phyloP scores from a whole-genome alignment of 768 basidiomycete genomes.

The Tylopilus balloui region DNA sequence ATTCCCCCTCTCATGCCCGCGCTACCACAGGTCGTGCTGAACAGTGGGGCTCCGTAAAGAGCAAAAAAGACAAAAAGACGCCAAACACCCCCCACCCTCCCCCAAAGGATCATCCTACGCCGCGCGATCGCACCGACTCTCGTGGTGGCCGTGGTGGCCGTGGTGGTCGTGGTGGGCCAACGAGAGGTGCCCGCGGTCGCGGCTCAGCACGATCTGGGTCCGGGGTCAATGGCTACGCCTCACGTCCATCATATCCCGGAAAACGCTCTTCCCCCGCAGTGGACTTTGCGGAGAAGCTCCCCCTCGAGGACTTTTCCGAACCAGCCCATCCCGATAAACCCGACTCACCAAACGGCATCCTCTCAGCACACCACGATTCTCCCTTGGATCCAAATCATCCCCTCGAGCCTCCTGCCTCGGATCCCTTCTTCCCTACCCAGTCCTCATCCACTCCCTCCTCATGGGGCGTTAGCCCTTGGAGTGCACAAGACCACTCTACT shows the following conservation, averaged over 20 bases:
- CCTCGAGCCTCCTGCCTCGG: conserved; percentile 12
- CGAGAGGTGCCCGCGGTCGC: conserved; percentile 41
- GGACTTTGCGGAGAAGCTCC: conserved; percentile 28
- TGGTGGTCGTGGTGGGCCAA: conserved; percentile 55
- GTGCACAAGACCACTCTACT: conserved; percentile 36
- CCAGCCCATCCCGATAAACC: conserved; percentile 11
- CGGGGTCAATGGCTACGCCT: conserved; percentile 32
- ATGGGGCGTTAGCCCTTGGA: conserved; percentile 31
- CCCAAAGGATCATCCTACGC: conserved; percentile 43
- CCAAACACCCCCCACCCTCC: conserved; percentile 36
- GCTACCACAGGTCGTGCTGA: conserved; percentile 55
- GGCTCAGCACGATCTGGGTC: conserved; percentile 38
- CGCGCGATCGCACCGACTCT: conserved; percentile 36
- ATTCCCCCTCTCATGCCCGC: conserved; percentile 9
- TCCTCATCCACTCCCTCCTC: conserved; percentile 32
- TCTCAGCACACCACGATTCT: conserved; percentile 12
- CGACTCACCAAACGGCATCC: conserved; percentile 14
- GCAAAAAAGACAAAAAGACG: conserved; percentile 83
- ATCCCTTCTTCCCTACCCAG: conserved; percentile 9
- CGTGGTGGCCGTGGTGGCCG: conserved; percentile 61
- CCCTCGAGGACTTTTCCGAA: conserved; percentile 21
- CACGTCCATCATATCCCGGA: conserved; percentile 23
- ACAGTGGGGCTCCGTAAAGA: conserved; percentile 80
- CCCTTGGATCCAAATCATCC: conserved; percentile 9
- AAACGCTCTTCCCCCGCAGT: conserved; percentile 32